Percentiles rank a stretch among this genome's conserved stretches.
phyloP scores from a whole-genome alignment of 306 rosid species.

The Cucurbita maxima region DNA sequence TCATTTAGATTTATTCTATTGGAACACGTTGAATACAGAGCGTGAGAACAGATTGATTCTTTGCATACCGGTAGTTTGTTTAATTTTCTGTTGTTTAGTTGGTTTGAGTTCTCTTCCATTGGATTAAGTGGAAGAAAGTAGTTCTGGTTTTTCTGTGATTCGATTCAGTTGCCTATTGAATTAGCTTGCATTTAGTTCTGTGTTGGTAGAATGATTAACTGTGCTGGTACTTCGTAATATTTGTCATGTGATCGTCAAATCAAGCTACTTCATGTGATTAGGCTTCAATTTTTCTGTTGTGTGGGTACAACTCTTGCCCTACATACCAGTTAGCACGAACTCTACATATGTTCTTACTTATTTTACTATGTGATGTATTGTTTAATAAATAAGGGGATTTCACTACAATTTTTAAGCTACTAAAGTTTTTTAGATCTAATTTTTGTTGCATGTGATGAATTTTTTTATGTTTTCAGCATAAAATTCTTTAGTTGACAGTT shows the following conservation, averaged over 20 bases:
- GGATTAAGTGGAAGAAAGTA: neutral
- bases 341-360: neutral
- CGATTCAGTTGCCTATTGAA: too few species aligned
- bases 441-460: neutral
- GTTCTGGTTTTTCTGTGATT: too few species aligned
- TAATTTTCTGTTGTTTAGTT: neutral
- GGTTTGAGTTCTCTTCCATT: neutral
- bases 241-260: neutral
- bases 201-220: neutral
- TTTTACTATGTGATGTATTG: neutral
- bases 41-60: neutral
- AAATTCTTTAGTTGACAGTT: neutral
- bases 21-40: neutral
- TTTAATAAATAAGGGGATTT: neutral
- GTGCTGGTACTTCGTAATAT: neutral
- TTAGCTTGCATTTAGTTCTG: neutral
- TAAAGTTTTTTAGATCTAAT: neutral
- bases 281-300: neutral
- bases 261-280: neutral
- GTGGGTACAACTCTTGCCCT: neutral
- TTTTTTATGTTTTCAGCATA: neutral
- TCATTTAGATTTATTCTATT: neutral
- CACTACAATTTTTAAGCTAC: neutral
- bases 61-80: neutral
- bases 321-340: neutral